A percentile compares a stretch with the other conserved stretches of the same genome.
phyloP scores from a whole-genome alignment of 176 grass and related monocot genomes.

The Oryza coarctata region DNA sequence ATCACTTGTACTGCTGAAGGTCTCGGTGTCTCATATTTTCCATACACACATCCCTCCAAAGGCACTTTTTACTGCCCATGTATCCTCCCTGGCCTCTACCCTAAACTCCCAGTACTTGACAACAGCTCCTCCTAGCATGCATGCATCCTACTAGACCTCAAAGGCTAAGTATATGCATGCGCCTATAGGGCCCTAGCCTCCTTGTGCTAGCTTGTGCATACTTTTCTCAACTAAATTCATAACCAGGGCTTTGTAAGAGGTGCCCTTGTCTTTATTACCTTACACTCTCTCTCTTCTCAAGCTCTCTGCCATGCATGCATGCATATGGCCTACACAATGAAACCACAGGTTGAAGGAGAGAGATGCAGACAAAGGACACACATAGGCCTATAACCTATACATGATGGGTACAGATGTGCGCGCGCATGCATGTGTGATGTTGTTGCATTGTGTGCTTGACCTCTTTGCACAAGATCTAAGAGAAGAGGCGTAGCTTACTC shows the following conservation, averaged over 20 bases:
- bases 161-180: constrained; percentile 58
- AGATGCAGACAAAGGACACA: constrained; percentile 41
- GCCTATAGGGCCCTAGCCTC: constrained; percentile 34
- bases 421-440: constrained; percentile 45
- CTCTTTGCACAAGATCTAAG: constrained; percentile 38
- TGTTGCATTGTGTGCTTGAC: constrained; percentile 14
- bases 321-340: constrained; percentile 40
- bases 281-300: background rate
- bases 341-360: constrained; percentile 41
- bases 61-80: constrained; percentile 1
- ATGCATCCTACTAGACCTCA: constrained; percentile 26
- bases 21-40: constrained; percentile 22
- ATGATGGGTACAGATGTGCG: constrained; percentile 19
- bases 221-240: constrained; percentile 76
- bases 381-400: constrained; percentile 40
- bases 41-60: constrained; percentile 25
- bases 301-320: constrained; percentile 10
- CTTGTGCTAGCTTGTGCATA: constrained; percentile 45
- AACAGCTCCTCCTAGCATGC: constrained; percentile 32
- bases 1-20: constrained; percentile 13
- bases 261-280: constrained; percentile 74
- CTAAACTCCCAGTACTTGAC: constrained; percentile 49
- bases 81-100: background rate
- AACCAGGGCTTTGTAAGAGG: constrained; percentile 82
- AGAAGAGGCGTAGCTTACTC: constrained; percentile 31